These are phyloP conservation scores for Diaporthe amygdali DNA, from an alignment of 2,329 filamentous ascomycete genomes.

Conservation along the genomic window DNA sequence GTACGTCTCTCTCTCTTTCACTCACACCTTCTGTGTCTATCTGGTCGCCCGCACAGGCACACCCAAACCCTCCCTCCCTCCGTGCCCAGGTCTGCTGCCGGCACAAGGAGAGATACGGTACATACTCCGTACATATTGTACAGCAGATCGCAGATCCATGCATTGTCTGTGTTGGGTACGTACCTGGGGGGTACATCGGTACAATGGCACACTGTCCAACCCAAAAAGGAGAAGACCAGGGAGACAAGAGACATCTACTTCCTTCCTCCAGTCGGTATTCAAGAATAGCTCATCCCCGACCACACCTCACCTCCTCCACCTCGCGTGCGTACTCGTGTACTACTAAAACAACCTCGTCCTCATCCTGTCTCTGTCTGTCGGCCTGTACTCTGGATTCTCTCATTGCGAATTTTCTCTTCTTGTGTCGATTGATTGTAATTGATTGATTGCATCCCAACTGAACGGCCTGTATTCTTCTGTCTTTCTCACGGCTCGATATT, in stretches of 20 bases:
- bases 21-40: too few species aligned
- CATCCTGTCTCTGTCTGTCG: neutral
- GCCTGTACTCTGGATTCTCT: neutral
- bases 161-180: conserved; percentile 8
- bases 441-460: neutral
- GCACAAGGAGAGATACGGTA: neutral
- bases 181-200: neutral
- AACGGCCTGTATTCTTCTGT: neutral
- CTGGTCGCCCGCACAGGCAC: too few species aligned
- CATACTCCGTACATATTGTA: neutral
- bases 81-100: neutral
- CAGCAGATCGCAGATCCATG: conserved; percentile 13
- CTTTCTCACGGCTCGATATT: neutral
- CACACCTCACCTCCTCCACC: neutral
- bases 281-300: conserved; percentile 11
- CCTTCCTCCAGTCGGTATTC: neutral
- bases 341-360: conserved; percentile 9
- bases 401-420: conserved; percentile 1
- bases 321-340: neutral
- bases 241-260: neutral
- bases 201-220: conserved; percentile 1
- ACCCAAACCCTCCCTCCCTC: too few species aligned
- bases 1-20: neutral
- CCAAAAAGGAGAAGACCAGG: neutral
- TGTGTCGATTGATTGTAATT: neutral